These are phyloP conservation scores for Pythium periplocum DNA, from an alignment of 352 stramenopile species.

Conservation along the genomic window DNA sequence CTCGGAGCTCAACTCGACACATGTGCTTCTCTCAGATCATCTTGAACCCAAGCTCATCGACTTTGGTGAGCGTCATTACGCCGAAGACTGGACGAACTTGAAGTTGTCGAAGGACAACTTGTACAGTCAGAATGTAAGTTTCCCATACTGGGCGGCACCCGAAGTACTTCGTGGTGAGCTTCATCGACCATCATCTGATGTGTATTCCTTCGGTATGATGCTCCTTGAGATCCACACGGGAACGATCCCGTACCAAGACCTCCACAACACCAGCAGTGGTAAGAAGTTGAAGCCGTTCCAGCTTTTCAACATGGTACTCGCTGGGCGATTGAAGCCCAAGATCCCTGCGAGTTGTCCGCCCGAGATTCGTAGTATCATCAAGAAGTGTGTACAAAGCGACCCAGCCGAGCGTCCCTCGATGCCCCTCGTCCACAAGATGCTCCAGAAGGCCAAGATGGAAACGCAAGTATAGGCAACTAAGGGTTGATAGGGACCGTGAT, in stretches of 20 bases:
- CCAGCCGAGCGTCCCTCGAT: constrained; percentile 17
- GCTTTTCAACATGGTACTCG: constrained; percentile 25
- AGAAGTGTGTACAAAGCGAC: constrained; percentile 12
- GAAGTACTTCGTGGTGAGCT: constrained; percentile 20
- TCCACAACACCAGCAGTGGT: constrained; percentile 19
- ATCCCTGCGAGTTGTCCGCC: constrained; percentile 11
- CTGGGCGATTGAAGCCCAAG: constrained; percentile 14
- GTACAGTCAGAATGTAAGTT: constrained; percentile 3
- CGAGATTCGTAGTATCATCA: constrained; percentile 14
- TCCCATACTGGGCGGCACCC: constrained; percentile 23
- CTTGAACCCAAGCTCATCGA: constrained; percentile 23
- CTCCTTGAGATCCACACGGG: constrained; percentile 24
- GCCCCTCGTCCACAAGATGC: constrained; percentile 16
- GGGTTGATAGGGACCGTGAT: too few species aligned
- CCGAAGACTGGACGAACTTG: constrained; percentile 22
- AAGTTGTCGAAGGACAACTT: constrained; percentile 8
- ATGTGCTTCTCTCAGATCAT: constrained; percentile 21
- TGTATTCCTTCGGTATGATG: constrained; percentile 33
- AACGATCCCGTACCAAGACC: constrained; percentile 19
- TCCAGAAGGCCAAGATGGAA: constrained; percentile 16
- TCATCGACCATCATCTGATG: constrained; percentile 18
- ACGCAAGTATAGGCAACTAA: constrained; percentile 5
- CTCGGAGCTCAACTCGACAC: constrained; percentile 20
- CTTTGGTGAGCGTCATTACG: constrained; percentile 17
- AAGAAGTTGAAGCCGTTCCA: constrained; percentile 23